Base-by-base conservation (phyloP, 257 asterid genomes). In the Nicotiana tabacum region DNA sequence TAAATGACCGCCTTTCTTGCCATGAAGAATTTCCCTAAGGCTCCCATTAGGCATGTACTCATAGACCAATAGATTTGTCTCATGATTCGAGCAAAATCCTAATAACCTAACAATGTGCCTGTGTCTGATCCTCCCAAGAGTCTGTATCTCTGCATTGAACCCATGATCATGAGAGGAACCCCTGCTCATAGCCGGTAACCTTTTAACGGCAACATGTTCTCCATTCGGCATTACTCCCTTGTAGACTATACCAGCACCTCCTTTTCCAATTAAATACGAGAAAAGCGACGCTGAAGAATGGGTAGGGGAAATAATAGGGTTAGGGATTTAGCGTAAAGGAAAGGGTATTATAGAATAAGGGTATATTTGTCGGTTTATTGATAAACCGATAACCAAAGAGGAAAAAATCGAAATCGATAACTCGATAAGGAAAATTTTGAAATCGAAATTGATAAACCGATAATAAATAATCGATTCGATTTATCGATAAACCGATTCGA, bases 1-100 rank as follows among this genome's bases (percentile, higher is more conserved):
- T 90, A 96, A 88, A 88, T 96, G 97, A 9, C 97, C 99, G 1
- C 99, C 99, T 86, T 94, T 95, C 92, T 94, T 95, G 66, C 99
- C 97, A 48, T 95, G 99, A 76, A 95, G 89, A 93, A 90, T 86
- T 83, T 96, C 99, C 58, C 99, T 98, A 86, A 96, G 87, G 85
- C 98, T 94, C 58, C 99, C 99, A 82, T 95, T 95, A 53, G 99
- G 98, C 99, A 95, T 95, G 88, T 91, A 95, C 87, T 95, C 97
- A 4, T 94, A 96, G n/a, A 96, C 96, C 89, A 96, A 81, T 29
- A 96, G 93, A 84, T 96, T 96, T 1, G 98, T 92, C 84, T 96
- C 99, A 3, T 94, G 93, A 78, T 96, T 96, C 3, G 99, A 96
- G 81, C 99, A 96, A 78, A 96, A 96, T 0, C 99, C 99, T 55